Evolutionary conservation across 192 early-diverging fungal genomes (phyloP), one percentile per base, ranked within the genome.

Genomic region (Gaertneriomyces semiglobifer): DNA sequence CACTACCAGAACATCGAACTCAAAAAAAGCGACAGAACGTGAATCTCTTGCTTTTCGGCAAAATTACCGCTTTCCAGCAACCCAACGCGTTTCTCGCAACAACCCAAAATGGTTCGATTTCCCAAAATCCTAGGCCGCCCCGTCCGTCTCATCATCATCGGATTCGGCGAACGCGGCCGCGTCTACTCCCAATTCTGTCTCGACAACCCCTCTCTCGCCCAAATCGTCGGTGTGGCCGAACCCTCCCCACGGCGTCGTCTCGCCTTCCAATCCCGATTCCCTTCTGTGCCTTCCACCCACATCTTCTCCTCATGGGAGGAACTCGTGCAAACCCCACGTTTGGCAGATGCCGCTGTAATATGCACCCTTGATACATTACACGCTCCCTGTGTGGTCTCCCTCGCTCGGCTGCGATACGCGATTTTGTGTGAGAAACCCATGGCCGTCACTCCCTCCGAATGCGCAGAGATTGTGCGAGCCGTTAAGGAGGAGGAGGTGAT

Each of bases 391-490:
- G 77, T 83, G 0, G 68, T 84, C 7, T 71, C 60, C 8, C 78
- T 88, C 67, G 82, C 83, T 46, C 38, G 71, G 19, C 58, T 69
- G 39, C 78, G 80, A 6, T 86, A 86, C 65, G 77, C 86, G 58
- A 85, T 89, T 19, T 55, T 89, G 60, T 73, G 83, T 50, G 88
- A 89, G 72, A 89, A 89, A 60, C 88, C 88, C 7, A 85, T 89
- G 84, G 77, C 88, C 3, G 69, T 75, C 5, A 73, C 69, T 1
- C 51, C 81, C 12, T 55, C 63, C 9, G 82, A 85, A 41, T 89
- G 88, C 62, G 51, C 62, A 38, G 53, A 57, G 10, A 86, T 88
- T 44, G 67, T 73, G 5, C 44, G 63, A 12, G 82, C 83, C 8
- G 82, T 76, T 38, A 58, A 69, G 42, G 63, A 58, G 10, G 75